These are phyloP conservation scores for Fremontodendron californicum DNA, from an alignment of 345 rosid species.

Conservation along the genomic window DNA sequence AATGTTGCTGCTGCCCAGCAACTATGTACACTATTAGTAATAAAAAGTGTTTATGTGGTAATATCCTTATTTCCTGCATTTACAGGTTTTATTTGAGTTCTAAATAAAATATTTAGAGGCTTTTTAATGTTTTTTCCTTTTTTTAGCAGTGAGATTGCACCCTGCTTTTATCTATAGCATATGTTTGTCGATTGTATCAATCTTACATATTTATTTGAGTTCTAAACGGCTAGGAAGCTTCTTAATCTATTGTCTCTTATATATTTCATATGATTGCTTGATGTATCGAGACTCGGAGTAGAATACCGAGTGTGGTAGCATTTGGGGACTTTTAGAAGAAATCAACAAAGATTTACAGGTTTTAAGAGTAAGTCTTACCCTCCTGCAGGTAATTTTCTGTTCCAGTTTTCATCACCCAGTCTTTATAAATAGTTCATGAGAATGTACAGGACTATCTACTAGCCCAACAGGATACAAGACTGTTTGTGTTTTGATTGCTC, in stretches of 20 bases:
- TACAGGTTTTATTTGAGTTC: slow-evolving; percentile 27
- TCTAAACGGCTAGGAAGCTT: slow-evolving; percentile 23
- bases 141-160: too few relatives aligned
- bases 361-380: slow-evolving; percentile 18
- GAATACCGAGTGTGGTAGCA: slow-evolving; percentile 13
- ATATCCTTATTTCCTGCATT: slow-evolving; percentile 29
- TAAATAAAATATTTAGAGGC: too few relatives aligned
- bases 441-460: background rate
- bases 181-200: too few relatives aligned
- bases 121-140: slow-evolving; percentile 2
- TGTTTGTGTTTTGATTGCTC: background rate
- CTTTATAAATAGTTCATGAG: background rate
- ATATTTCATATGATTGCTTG: too few relatives aligned
- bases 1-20: too few relatives aligned
- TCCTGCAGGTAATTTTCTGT: background rate
- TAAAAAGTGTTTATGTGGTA: slow-evolving; percentile 11
- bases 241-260: too few relatives aligned
- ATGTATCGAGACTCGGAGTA: too few relatives aligned
- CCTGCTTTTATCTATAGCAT: too few relatives aligned
- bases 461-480: background rate
- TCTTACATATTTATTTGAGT: too few relatives aligned
- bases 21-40: slow-evolving; percentile 89
- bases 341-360: slow-evolving; percentile 30
- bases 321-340: slow-evolving; percentile 30
- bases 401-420: background rate